phyloP scores from a whole-genome alignment of 2,329 filamentous ascomycete genomes.

The Nigrospora sphaerica region DNA sequence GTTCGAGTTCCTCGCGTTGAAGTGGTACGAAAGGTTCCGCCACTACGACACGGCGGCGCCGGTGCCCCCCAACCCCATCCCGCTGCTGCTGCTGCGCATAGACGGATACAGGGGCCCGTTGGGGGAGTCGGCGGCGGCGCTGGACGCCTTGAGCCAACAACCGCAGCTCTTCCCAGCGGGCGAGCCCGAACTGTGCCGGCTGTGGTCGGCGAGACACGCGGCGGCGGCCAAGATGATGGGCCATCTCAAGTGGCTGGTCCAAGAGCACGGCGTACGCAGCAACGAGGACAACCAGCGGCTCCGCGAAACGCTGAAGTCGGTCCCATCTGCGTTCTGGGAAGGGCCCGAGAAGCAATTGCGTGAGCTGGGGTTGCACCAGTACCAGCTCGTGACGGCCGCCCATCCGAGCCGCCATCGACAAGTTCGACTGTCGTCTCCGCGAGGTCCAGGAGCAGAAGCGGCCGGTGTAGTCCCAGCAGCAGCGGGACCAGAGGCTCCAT shows the following conservation, averaged over 20 bases:
- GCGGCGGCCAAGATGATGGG: too few species aligned
- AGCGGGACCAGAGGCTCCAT: background rate
- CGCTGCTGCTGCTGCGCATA: background rate
- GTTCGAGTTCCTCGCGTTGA: constrained; percentile 10
- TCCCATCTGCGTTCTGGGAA: constrained; percentile 14
- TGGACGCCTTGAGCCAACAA: too few species aligned
- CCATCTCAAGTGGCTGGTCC: too few species aligned
- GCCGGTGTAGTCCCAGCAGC: too few species aligned
- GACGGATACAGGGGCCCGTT: background rate
- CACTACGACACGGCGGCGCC: background rate
- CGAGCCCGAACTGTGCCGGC: too few species aligned
- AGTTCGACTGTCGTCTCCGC: constrained; percentile 3
- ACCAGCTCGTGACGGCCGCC: constrained; percentile 7
- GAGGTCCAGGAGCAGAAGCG: too few species aligned
- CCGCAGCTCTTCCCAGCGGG: too few species aligned
- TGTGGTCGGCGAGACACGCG: too few species aligned
- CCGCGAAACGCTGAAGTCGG: constrained; percentile 3
- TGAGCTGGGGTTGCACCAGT: constrained; percentile 12
- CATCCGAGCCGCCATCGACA: constrained; percentile 14
- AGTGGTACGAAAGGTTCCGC: background rate
- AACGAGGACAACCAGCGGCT: background rate
- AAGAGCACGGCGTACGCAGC: background rate
- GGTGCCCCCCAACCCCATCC: background rate
- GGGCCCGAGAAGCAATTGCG: constrained; percentile 4
- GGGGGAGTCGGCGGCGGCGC: background rate